Conservation (phyloP, 305 asterid species). For the Nicotiana rustica region DNA sequence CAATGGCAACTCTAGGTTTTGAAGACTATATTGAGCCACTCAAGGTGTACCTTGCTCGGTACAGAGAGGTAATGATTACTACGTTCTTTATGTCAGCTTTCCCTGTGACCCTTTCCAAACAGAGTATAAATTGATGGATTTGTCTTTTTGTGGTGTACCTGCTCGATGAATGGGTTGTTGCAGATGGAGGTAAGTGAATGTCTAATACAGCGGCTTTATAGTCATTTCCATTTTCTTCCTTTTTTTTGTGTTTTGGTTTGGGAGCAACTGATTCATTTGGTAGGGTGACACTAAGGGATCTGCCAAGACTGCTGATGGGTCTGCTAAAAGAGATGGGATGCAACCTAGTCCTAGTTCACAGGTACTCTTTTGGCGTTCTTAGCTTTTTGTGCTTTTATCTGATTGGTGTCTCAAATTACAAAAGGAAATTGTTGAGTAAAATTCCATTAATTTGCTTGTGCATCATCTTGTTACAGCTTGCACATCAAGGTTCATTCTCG, state of each 20-base stretch:
- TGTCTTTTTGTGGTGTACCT: constrained; percentile 38
- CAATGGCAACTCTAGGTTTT: constrained; percentile 91
- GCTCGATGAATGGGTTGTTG: constrained; percentile 45
- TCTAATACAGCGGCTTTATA: neutral
- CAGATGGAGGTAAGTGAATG: constrained; percentile 82
- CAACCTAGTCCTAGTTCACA: constrained; percentile 56
- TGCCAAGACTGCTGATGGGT: constrained; percentile 63
- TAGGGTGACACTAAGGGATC: constrained; percentile 88
- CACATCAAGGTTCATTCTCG: constrained; percentile 73
- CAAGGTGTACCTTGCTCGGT: constrained; percentile 74
- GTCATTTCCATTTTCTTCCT: neutral
- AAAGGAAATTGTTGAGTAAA: neutral
- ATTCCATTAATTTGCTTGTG: neutral
- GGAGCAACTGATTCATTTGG: constrained; percentile 31
- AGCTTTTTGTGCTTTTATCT: constrained; percentile 2
- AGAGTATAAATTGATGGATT: constrained; percentile 40
- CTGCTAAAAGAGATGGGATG: constrained; percentile 55
- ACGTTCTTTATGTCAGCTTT: neutral
- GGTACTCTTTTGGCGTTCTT: constrained; percentile 44
- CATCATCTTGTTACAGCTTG: constrained; percentile 51
- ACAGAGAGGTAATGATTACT: constrained; percentile 69
- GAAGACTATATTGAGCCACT: constrained; percentile 95
- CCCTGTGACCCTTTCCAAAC: neutral
- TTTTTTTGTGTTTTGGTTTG: constrained; percentile 31
- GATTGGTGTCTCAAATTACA: neutral